phyloP scores from a whole-genome alignment of 1,139 yeast species.

The Pichia sp. region DNA sequence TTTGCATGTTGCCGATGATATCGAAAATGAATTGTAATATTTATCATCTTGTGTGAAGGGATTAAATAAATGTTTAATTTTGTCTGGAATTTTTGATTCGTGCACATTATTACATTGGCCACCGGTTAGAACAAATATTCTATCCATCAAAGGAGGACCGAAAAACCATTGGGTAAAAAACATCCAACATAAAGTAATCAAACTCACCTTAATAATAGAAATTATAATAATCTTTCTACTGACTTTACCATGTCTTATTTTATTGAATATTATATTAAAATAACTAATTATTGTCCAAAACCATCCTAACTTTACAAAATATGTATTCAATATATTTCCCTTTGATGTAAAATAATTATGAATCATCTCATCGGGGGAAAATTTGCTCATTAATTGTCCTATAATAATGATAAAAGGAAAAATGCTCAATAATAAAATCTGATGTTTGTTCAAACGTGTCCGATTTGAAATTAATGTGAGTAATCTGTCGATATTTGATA shows the following conservation, averaged over 20 bases:
- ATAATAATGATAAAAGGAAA: slow-evolving; percentile 7
- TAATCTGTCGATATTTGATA: neutral
- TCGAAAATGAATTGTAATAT: slow-evolving; percentile 15
- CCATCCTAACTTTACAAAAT: slow-evolving; percentile 90
- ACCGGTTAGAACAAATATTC: slow-evolving; percentile 72
- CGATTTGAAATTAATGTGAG: slow-evolving; percentile 1
- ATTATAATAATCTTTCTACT: slow-evolving; percentile 14
- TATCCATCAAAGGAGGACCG: slow-evolving; percentile 87
- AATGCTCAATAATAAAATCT: slow-evolving; percentile 3
- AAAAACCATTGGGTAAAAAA: slow-evolving; percentile 86
- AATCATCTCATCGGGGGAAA: slow-evolving; percentile 30
- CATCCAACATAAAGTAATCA: slow-evolving; percentile 74
- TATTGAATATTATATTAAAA: slow-evolving; percentile 9
- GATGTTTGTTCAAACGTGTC: slow-evolving; percentile 5
- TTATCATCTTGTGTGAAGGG: neutral
- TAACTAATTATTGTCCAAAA: slow-evolving; percentile 69
- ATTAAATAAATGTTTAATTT: slow-evolving; percentile 10
- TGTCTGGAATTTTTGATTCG: slow-evolving; percentile 6
- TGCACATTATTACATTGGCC: slow-evolving; percentile 56
- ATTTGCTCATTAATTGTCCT: slow-evolving; percentile 10
- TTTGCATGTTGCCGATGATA: slow-evolving; percentile 43
- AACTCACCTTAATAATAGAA: slow-evolving; percentile 36
- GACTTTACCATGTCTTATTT: neutral
- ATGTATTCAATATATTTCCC: slow-evolving; percentile 57
- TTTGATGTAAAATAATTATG: slow-evolving; percentile 57